A percentile compares a stretch with the other conserved stretches of the same genome.
Conservation (phyloP, 1,139 yeast species). For the Arxiozyma heterogenica region DNA sequence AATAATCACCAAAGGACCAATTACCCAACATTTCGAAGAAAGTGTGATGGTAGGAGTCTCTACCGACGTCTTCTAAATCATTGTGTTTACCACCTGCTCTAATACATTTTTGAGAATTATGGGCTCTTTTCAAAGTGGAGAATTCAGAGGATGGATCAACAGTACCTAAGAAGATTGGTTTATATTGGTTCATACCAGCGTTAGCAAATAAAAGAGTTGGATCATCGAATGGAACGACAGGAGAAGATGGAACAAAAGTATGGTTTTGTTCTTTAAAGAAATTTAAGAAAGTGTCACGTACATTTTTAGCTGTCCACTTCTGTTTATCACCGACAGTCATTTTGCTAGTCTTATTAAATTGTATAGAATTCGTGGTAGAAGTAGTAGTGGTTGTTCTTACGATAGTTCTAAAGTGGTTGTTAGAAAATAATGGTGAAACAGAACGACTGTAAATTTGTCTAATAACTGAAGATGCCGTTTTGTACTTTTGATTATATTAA, state of each 20-base stretch:
- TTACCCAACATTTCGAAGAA: constrained; percentile 98
- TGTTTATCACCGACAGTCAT: constrained; percentile 31
- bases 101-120: constrained; percentile 93
- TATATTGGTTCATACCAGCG: constrained; percentile 98
- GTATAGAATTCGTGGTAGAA: not conserved
- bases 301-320: constrained; percentile 63
- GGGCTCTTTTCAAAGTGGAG: constrained; percentile 76
- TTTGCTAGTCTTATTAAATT: not conserved
- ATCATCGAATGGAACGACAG: constrained; percentile 95
- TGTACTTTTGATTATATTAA: not conserved
- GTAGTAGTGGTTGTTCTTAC: not conserved
- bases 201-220: constrained; percentile 92
- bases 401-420: not conserved
- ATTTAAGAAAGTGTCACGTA: constrained; percentile 79
- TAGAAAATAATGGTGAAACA: constrained; percentile 1
- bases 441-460: not conserved
- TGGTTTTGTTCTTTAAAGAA: constrained; percentile 65
- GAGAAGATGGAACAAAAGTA: constrained; percentile 80
- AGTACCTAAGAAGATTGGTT: constrained; percentile 92
- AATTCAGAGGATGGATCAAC: constrained; percentile 91
- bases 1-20: constrained; percentile 99
- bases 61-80: constrained; percentile 96
- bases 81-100: constrained; percentile 99
- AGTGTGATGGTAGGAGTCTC: constrained; percentile 95
- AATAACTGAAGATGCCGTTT: not conserved